Percentiles rank a stretch among this genome's conserved stretches.
phyloP scores from a whole-genome alignment of 2,329 filamentous ascomycete species.

The Onygena corvina region DNA sequence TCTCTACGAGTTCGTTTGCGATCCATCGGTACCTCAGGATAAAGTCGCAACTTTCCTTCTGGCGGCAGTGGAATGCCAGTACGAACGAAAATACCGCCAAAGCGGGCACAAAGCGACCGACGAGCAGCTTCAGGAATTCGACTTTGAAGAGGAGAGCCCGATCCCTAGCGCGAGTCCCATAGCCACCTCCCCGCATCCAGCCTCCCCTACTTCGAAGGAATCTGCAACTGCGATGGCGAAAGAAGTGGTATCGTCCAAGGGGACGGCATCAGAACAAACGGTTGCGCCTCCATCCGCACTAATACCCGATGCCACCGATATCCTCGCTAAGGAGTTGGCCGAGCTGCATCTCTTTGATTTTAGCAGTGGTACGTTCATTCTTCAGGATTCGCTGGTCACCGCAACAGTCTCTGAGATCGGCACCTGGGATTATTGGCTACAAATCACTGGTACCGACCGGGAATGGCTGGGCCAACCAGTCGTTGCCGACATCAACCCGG shows the following conservation, averaged over 20 bases:
- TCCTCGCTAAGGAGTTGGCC: slow-evolving; percentile 61
- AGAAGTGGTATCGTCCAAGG: slow-evolving; percentile 33
- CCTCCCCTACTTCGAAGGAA: slow-evolving; percentile 29
- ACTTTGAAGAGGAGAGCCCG: slow-evolving; percentile 53
- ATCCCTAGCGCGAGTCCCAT: slow-evolving; percentile 50
- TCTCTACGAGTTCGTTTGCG: slow-evolving; percentile 96
- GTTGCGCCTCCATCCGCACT: slow-evolving; percentile 47
- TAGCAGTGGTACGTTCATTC: slow-evolving; percentile 67
- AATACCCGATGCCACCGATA: slow-evolving; percentile 58
- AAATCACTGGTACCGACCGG: slow-evolving; percentile 61
- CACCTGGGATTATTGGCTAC: slow-evolving; percentile 90
- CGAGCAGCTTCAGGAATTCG: slow-evolving; percentile 68
- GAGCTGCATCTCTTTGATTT: slow-evolving; percentile 95
- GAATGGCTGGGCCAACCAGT: slow-evolving; percentile 82
- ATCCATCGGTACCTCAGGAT: slow-evolving; percentile 54
- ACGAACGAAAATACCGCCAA: slow-evolving; percentile 86
- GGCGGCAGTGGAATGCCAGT: slow-evolving; percentile 84
- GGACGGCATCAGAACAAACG: slow-evolving; percentile 40
- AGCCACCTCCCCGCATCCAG: slow-evolving; percentile 32
- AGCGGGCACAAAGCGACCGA: slow-evolving; percentile 69
- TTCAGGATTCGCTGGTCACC: slow-evolving; percentile 62
- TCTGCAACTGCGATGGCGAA: slow-evolving; percentile 35
- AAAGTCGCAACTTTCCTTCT: slow-evolving; percentile 71
- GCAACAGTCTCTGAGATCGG: slow-evolving; percentile 77
- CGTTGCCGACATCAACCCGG: slow-evolving; percentile 83